Base-by-base conservation (phyloP, 352 stramenopile genomes). In the Phytophthora sp. region DNA sequence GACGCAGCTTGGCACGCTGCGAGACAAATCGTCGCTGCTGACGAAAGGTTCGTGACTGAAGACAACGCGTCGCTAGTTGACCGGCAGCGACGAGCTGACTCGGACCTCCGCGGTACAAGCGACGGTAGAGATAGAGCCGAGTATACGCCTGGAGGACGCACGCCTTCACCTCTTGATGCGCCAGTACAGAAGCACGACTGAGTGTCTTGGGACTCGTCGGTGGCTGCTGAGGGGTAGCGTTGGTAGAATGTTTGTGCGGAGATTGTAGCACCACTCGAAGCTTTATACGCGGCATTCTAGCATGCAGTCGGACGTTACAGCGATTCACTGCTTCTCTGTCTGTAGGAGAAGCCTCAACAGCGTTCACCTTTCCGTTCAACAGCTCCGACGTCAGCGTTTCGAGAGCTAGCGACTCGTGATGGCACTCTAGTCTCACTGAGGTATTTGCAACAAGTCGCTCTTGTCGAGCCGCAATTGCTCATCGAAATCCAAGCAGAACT, bases 91-190 rank as follows among this genome's bases (percentile, higher is more conserved):
- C 9, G 50, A 80, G 54, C 57, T 78, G 73, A 31, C 39, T 35
- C 1, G 29, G 39, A 38, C 65, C 51, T 38, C 38, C 45, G 15
- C 2, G 33, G 13, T 67, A 71, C 26, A 76, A 38, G 8, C 23
- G 54, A 4, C 8, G 15, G 35, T 68, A 79, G 23, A 79, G 57
- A 18, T 67, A 76, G 9, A 31, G 31, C 15, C 71, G 71, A 20
- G 42, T 21, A 47, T 47, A 63, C 31, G 54, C 49, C 53, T 79
- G 71, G 44, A 79, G 24, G 18, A 66, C 53, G n/a, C 50, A 33
- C 23, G 54, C 66, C 36, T 67, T 57, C 7, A 74, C 41, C 16
- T 57, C 57, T 61, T 73, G 52, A 5, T 55, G 47, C 8, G 54
- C 54, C n/a, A 76, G 30, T 5, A 47, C 23, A 35, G 62, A 24